Evolutionary conservation across 2,329 filamentous ascomycete species (phyloP), one percentile per base, ranked within the genome.

Genomic region (Alternaria ventricosa): DNA sequence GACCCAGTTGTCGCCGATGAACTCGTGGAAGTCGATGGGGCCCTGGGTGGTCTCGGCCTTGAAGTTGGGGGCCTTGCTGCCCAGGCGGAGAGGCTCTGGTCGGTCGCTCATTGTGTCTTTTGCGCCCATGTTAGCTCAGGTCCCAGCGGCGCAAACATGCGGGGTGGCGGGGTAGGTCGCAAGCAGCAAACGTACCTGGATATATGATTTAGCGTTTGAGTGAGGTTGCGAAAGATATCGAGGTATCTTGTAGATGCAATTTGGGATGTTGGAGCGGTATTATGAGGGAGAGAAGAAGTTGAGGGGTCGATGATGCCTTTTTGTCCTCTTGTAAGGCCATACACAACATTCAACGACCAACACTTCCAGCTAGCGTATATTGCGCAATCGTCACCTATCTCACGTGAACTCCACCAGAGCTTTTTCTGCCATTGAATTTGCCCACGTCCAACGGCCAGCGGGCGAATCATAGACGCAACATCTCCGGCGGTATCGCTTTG

Each of bases 11-110:
- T 90, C 84, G 74, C 88, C 89, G 70, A 91, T 90, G 84, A 88
- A 92, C 72, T 90, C 71, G 82, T 92, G 89, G 85, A 92, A 92
- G 81, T 90, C 85, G 78, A 91, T 90, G 58, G 84, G 84, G 62
- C 89, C 89, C 67, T 84, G 78, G 68, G 89, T 91, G 71, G 89
- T 90, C 74, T 90, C 86, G 65, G 89, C 88, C 72, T 89, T 81
- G 84, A 92, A 91, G 84, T 92, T 87, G 71, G 89, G 89, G 75
- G 89, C 89, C 75, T 82, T 84, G 80, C 84, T 89, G 78, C 89
- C 89, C 73, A 91, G 86, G 76, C 89, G 88, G 79, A 91, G 86
- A 75, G 83, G 81, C 64, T 74, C 76, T 49, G 70, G 73, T 60
- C 71, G 56, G 60, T 73, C 73, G 53, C 74, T 69, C 77, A 79